These are phyloP conservation scores for Tuber melanosporum DNA, from an alignment of 495 filamentous ascomycete species.

Conservation along the genomic window DNA sequence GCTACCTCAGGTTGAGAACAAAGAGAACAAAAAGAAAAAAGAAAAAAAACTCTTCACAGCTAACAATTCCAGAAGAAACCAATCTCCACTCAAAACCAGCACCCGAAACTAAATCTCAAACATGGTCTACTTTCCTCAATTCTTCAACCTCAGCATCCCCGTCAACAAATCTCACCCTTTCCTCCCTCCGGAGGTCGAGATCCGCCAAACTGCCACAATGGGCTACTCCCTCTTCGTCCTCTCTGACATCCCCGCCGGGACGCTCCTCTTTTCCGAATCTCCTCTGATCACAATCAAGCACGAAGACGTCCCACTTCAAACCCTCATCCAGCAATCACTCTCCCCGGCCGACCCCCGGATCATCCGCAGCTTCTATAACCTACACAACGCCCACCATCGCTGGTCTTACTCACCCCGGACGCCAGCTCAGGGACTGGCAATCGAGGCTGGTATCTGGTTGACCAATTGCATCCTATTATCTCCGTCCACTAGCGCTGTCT, in stretches of 20 bases:
- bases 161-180: constrained; percentile 3
- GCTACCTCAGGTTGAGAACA: not conserved
- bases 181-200: constrained; percentile 17
- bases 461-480: constrained; percentile 17
- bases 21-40: not conserved
- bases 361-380: constrained; percentile 16
- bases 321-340: constrained; percentile 8
- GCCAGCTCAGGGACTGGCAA: not conserved
- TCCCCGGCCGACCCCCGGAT: not conserved
- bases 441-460: constrained; percentile 22
- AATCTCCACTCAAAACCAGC: not conserved
- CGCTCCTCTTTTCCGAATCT: constrained; percentile 12
- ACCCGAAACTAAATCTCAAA: not conserved
- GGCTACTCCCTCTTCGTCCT: constrained; percentile 12
- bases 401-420: constrained; percentile 5
- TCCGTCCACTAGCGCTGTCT: constrained; percentile 12
- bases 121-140: constrained; percentile 5
- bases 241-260: constrained; percentile 6
- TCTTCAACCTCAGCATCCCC: constrained; percentile 1
- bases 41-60: not conserved
- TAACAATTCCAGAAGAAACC: not conserved
- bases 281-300: constrained; percentile 12
- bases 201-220: constrained; percentile 5
- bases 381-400: constrained; percentile 10
- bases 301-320: not conserved